Evolutionary conservation across 2,329 filamentous ascomycete species (phyloP).

Genomic region (Aureobasidium uvarum): DNA sequence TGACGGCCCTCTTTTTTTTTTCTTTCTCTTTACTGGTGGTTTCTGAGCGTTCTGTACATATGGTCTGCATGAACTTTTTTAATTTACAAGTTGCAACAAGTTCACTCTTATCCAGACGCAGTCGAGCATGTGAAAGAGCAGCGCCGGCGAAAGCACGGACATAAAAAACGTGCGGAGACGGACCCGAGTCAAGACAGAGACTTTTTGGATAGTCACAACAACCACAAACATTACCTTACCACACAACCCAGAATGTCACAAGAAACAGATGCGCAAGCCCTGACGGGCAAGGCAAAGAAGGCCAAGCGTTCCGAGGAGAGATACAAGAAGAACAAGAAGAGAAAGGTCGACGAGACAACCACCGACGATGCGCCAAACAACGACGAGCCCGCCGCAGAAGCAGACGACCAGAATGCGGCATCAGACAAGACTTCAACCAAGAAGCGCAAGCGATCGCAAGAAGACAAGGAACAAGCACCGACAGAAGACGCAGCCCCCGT

Average conservation of each 20-base stretch:
- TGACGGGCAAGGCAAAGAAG: constrained; percentile 40
- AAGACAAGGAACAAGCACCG: constrained; percentile 31
- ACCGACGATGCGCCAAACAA: constrained; percentile 29
- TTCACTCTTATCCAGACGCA: neutral
- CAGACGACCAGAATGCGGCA: constrained; percentile 23
- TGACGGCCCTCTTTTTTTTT: neutral
- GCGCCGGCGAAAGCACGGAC: constrained; percentile 21
- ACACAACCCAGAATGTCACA: constrained; percentile 32
- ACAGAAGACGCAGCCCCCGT: constrained; percentile 14
- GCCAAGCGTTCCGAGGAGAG: constrained; percentile 40
- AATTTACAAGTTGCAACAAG: neutral
- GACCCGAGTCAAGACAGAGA: constrained; percentile 8
- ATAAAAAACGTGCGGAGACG: constrained; percentile 14
- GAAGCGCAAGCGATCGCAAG: constrained; percentile 31
- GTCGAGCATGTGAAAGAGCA: constrained; percentile 23
- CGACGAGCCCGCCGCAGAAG: constrained; percentile 27
- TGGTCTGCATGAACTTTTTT: constrained; percentile 21
- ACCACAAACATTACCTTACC: neutral
- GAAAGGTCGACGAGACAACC: constrained; percentile 33
- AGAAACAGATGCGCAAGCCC: constrained; percentile 32
- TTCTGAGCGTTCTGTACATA: constrained; percentile 25
- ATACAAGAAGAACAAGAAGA: constrained; percentile 39
- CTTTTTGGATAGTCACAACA: constrained; percentile 9
- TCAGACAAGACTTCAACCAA: constrained; percentile 31
- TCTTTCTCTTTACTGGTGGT: neutral